Conservation (phyloP, 1,139 yeast species). For the Saccharomyces pastorianus region DNA sequence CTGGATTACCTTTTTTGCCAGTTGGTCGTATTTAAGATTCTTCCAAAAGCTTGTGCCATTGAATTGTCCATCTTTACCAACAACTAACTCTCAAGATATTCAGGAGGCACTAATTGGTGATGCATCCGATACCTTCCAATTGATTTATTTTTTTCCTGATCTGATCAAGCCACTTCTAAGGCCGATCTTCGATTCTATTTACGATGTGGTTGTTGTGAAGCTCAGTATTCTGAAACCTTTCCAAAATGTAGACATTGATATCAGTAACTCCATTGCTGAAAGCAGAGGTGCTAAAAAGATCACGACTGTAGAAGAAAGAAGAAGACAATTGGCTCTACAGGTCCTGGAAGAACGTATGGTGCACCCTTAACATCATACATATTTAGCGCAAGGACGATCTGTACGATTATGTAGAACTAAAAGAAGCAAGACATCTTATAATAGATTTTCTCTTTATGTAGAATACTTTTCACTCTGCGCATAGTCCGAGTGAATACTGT, state of each 20-base stretch:
- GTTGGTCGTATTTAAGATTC: constrained; percentile 74
- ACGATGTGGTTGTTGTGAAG: constrained; percentile 44
- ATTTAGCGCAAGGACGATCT: too few relatives aligned
- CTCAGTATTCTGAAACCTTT: constrained; percentile 57
- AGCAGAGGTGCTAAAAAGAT: constrained; percentile 38
- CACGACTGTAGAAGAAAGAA: constrained; percentile 52
- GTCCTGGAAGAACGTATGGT: constrained; percentile 67
- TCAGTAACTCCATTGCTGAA: constrained; percentile 59
- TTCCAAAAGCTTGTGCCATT: constrained; percentile 37
- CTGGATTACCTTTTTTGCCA: constrained; percentile 54
- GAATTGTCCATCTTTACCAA: constrained; percentile 20
- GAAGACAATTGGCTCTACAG: constrained; percentile 78
- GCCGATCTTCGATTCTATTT: constrained; percentile 47
- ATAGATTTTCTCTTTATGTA: too few relatives aligned
- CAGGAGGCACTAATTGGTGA: constrained; percentile 46
- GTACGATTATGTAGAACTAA: neutral
- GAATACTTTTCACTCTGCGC: too few relatives aligned
- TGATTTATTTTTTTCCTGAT: constrained; percentile 75
- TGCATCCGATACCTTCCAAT: constrained; percentile 81
- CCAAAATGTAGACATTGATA: constrained; percentile 62
- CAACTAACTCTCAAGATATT: constrained; percentile 18
- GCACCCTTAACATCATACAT: neutral
- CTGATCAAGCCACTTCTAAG: constrained; percentile 45
- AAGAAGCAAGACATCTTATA: neutral
- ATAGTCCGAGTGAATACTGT: too few relatives aligned